These are phyloP conservation scores for Metrosideros polymorpha DNA, from an alignment of 441 rosid species.

Conservation along the genomic window DNA sequence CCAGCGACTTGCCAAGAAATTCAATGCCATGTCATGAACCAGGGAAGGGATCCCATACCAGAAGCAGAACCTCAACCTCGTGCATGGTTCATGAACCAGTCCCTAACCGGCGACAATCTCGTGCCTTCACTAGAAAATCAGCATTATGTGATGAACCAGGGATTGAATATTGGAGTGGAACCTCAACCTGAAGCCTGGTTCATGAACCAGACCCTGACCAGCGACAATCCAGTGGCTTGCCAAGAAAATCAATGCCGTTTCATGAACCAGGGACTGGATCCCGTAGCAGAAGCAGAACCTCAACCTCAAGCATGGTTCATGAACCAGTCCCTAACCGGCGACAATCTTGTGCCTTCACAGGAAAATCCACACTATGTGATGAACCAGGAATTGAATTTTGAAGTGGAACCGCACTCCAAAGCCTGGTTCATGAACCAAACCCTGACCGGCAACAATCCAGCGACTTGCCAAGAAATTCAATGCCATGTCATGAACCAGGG, in stretches of 20 bases:
- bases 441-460: neutral
- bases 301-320: neutral
- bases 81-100: neutral
- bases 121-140: neutral
- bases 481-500: neutral
- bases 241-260: too few relatives aligned
- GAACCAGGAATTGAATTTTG: neutral
- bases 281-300: neutral
- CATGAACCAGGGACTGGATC: too few relatives aligned
- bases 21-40: neutral
- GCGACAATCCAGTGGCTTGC: too few relatives aligned
- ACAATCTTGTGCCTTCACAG: neutral
- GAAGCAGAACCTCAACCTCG: neutral
- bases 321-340: neutral
- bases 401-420: neutral
- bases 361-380: neutral
- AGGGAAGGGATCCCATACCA: neutral
- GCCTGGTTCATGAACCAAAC: neutral
- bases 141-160: neutral
- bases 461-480: neutral
- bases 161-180: neutral
- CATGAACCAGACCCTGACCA: too few relatives aligned
- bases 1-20: neutral
- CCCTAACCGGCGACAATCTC: neutral
- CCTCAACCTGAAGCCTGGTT: neutral